Conservation (phyloP, 2,329 filamentous ascomycete genomes). For the Ophiostoma novo-ulmi region DNA sequence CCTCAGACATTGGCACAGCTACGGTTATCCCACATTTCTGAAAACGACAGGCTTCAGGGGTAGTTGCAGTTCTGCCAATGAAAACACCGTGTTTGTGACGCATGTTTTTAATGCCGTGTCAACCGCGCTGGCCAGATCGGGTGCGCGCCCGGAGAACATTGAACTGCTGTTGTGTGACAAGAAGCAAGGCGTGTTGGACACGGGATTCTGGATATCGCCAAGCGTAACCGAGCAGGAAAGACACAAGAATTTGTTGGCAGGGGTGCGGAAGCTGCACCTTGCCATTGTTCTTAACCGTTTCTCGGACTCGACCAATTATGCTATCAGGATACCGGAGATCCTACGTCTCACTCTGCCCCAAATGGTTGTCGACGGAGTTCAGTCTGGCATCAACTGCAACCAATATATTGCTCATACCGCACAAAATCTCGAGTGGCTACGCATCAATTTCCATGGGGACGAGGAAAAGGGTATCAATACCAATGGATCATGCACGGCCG, state of each 20-base stretch:
- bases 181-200: not conserved
- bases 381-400: not conserved
- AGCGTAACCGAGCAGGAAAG: not conserved
- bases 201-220: not conserved
- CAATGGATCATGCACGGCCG: not conserved
- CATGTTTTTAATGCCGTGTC: not conserved
- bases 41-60: slow-evolving; percentile 35
- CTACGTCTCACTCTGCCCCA: not conserved
- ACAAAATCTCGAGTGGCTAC: slow-evolving; percentile 46
- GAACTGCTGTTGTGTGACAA: not conserved
- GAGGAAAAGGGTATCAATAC: not conserved
- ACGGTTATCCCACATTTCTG: slow-evolving; percentile 33
- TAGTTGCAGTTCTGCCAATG: slow-evolving; percentile 25
- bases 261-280: slow-evolving; percentile 37
- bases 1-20: slow-evolving; percentile 47
- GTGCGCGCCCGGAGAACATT: not conserved
- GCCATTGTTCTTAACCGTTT: slow-evolving; percentile 36
- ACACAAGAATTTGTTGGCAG: not conserved
- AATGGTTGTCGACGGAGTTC: not conserved
- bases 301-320: too few species aligned
- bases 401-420: slow-evolving; percentile 23
- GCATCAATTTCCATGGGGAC: slow-evolving; percentile 44
- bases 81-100: not conserved
- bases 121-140: not conserved
- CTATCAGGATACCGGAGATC: too few species aligned